phyloP scores from a whole-genome alignment of 2,329 filamentous ascomycete species.

The Madurella fahalii region DNA sequence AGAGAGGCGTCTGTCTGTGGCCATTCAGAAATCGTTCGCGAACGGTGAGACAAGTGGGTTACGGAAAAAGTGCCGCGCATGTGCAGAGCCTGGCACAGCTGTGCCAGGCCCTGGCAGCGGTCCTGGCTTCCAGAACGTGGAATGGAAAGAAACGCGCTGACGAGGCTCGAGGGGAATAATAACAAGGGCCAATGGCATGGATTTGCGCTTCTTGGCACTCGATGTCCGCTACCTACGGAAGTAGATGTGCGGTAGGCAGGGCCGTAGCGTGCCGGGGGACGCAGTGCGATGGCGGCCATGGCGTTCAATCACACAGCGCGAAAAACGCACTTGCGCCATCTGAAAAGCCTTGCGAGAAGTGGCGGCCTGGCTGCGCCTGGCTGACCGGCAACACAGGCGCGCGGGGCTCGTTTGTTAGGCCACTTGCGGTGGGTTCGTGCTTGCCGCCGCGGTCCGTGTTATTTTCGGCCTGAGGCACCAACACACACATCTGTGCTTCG shows the following conservation, averaged over 20 bases:
- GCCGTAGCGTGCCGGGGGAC: too few relatives aligned
- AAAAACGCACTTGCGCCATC: too few relatives aligned
- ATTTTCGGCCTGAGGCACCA: neutral
- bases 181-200: constrained; percentile 1
- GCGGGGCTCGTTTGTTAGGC: constrained; percentile 14
- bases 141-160: constrained; percentile 9
- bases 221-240: too few relatives aligned
- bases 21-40: neutral
- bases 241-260: too few relatives aligned
- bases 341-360: constrained; percentile 19
- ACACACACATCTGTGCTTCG: neutral
- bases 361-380: constrained; percentile 23
- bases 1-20: too few relatives aligned
- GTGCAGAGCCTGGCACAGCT: constrained; percentile 12
- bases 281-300: too few relatives aligned
- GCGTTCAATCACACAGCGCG: too few relatives aligned
- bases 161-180: neutral
- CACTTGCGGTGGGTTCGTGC: neutral
- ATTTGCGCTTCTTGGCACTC: constrained; percentile 5
- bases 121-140: constrained; percentile 21
- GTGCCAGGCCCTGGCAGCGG: constrained; percentile 17
- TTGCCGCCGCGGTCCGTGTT: constrained; percentile 5
- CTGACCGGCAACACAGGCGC: constrained; percentile 10
- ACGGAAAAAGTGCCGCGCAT: constrained; percentile 12
- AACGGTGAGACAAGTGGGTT: neutral